A percentile compares a stretch with the other conserved stretches of the same genome.
Conservation (phyloP, 176 grass and related monocot genomes). For the Eleusine indica region DNA sequence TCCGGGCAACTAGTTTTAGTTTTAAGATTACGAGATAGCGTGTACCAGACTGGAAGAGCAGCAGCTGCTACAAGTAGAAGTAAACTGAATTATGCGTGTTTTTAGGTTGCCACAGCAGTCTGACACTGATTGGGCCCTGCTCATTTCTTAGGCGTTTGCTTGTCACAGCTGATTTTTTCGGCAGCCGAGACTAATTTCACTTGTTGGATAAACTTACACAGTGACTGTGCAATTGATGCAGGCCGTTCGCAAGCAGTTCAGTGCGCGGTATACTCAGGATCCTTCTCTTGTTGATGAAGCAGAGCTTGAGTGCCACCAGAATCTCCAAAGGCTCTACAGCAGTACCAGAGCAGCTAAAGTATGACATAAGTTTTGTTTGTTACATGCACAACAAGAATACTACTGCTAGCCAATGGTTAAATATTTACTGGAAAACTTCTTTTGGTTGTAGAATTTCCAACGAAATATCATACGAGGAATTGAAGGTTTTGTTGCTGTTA, state of each 20-base stretch:
- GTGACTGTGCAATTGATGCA: constrained; percentile 37
- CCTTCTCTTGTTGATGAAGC: constrained; percentile 86
- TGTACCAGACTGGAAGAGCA: constrained; percentile 5
- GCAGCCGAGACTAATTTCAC: constrained; percentile 27
- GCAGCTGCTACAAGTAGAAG: background rate
- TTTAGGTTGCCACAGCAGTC: background rate
- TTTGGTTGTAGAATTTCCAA: constrained; percentile 75
- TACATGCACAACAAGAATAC: background rate
- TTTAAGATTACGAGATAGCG: background rate
- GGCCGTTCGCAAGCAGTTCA: constrained; percentile 90
- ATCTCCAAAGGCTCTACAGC: constrained; percentile 77
- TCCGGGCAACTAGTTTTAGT: background rate
- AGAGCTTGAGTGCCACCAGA: constrained; percentile 92
- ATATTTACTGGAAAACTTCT: constrained; percentile 27
- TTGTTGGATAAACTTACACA: background rate
- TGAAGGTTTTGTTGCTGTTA: constrained; percentile 79
- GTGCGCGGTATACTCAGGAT: constrained; percentile 59
- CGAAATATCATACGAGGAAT: constrained; percentile 76
- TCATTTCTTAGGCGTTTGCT: constrained; percentile 19
- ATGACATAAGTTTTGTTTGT: constrained; percentile 32
- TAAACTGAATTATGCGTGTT: constrained; percentile 18
- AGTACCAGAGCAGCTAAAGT: constrained; percentile 91
- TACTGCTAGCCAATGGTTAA: constrained; percentile 17
- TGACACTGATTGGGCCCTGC: background rate
- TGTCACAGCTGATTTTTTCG: background rate